Percentiles rank a stretch among this genome's conserved stretches.
phyloP scores from a whole-genome alignment of 2,329 filamentous ascomycete species.

The Cladorrhinum sp. region DNA sequence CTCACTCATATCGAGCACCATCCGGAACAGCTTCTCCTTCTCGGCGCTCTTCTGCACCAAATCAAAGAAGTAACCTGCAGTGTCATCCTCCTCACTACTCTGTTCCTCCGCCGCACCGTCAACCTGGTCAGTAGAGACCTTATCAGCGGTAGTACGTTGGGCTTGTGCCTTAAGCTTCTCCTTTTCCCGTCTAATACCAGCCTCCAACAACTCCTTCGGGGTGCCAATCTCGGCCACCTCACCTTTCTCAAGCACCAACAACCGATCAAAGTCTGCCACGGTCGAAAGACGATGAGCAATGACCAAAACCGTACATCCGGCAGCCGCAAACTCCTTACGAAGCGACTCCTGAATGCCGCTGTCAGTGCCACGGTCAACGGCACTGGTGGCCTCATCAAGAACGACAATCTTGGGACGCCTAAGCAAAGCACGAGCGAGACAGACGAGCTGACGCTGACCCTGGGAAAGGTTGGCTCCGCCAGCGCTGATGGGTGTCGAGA shows the following conservation, averaged over 20 bases:
- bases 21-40: constrained; percentile 30
- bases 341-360: constrained; percentile 55
- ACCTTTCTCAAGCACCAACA: constrained; percentile 49
- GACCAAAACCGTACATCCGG: constrained; percentile 52
- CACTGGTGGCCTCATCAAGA: constrained; percentile 43
- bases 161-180: constrained; percentile 7
- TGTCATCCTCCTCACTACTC: constrained; percentile 7
- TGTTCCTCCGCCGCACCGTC: constrained; percentile 11
- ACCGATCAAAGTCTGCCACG: constrained; percentile 49
- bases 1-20: constrained; percentile 27
- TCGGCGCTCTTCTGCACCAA: constrained; percentile 32
- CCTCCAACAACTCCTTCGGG: constrained; percentile 39
- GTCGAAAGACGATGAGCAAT: constrained; percentile 42
- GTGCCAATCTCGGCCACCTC: constrained; percentile 43
- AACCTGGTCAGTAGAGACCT: not conserved
- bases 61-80: constrained; percentile 30
- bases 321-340: constrained; percentile 44
- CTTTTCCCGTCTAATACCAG: constrained; percentile 32
- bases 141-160: not conserved
- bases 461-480: constrained; percentile 41
- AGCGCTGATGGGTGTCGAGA: constrained; percentile 32
- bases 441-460: constrained; percentile 49
- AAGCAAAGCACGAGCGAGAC: constrained; percentile 45
- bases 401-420: constrained; percentile 41
- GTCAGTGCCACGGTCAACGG: constrained; percentile 57